These are phyloP conservation scores for Vitellaria paradoxa DNA, from an alignment of 179 eudicot genomes.

Conservation along the genomic window DNA sequence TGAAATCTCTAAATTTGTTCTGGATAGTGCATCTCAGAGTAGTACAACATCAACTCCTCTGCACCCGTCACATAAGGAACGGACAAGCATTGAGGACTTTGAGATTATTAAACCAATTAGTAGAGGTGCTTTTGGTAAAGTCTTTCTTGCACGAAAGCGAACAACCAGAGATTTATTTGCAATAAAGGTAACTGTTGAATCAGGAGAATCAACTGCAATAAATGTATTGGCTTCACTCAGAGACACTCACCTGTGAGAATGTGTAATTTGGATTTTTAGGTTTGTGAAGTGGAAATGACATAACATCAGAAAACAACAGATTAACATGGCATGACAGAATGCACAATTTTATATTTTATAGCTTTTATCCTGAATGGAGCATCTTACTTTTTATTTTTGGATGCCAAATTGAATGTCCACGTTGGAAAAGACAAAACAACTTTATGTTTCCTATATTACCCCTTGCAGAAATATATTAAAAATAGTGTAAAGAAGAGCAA, in stretches of 20 bases:
- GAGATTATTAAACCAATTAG: conserved; percentile 48
- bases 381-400: not conserved
- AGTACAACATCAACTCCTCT: conserved; percentile 52
- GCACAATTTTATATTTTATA: not conserved
- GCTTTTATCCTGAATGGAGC: not conserved
- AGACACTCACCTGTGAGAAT: conserved; percentile 3
- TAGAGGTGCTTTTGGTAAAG: conserved; percentile 50
- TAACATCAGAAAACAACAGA: not conserved
- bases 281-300: not conserved
- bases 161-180: conserved; percentile 46
- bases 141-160: conserved; percentile 46
- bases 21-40: conserved; percentile 52
- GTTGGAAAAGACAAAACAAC: not conserved
- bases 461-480: too few relatives aligned
- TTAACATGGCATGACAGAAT: not conserved
- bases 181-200: conserved; percentile 30
- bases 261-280: not conserved
- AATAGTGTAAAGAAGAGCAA: too few relatives aligned
- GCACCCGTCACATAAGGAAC: conserved; percentile 42
- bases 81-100: conserved; percentile 54
- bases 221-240: not conserved
- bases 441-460: not conserved
- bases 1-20: conserved; percentile 26
- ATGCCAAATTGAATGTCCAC: not conserved
- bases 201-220: not conserved